A percentile compares a stretch with the other conserved stretches of the same genome.
Conservation (phyloP, 129 eudicot species). For the Erigeron canadensis region DNA sequence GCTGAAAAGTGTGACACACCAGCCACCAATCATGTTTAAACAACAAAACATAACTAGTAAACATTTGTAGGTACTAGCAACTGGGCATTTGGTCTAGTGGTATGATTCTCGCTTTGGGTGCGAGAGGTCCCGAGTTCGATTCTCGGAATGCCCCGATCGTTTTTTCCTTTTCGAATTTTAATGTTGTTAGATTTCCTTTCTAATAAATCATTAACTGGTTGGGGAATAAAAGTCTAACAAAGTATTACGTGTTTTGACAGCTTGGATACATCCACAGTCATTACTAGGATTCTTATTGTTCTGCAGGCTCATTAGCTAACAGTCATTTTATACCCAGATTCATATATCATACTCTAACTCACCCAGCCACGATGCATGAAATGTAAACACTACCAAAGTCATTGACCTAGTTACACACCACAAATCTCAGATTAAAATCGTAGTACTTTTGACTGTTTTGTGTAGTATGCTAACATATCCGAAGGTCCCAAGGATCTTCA, state of each 20-base stretch:
- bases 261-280: not conserved
- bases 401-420: too few species aligned
- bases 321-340: not conserved
- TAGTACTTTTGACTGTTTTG: not conserved
- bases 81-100: conserved; percentile 99
- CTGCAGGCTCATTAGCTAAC: not conserved
- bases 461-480: not conserved
- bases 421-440: not conserved
- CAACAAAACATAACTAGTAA: too few species aligned
- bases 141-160: conserved; percentile 52
- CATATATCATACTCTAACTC: not conserved
- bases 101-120: conserved; percentile 99
- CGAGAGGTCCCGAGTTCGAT: conserved; percentile 99
- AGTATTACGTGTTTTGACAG: not conserved
- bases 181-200: not conserved
- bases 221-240: not conserved
- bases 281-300: not conserved
- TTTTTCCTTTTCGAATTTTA: not conserved
- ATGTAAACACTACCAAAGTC: not conserved
- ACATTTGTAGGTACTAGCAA: too few species aligned
- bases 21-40: too few species aligned
- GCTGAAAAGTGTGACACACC: too few species aligned
- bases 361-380: not conserved
- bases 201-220: not conserved
- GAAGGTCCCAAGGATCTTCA: not conserved